Conservation (phyloP, 2,329 filamentous ascomycete species). For the Madurella fahalii region DNA sequence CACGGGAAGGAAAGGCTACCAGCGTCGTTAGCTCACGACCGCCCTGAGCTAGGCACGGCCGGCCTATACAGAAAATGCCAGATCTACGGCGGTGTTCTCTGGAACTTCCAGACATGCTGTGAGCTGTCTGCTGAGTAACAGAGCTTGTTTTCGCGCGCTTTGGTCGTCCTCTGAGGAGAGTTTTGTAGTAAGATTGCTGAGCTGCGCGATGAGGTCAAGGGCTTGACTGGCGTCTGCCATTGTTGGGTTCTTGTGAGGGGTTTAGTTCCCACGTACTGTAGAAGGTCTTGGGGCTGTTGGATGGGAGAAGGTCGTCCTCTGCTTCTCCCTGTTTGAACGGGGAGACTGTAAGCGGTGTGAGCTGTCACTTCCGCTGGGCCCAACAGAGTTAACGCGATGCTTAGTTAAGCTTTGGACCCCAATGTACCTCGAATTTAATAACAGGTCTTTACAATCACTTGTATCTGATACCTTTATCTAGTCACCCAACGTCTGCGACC, state of each 20-base stretch:
- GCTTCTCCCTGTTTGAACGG: background rate
- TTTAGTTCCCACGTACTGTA: too few species aligned
- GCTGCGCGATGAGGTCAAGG: background rate
- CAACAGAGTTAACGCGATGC: background rate
- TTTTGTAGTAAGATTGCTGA: background rate
- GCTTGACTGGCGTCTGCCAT: background rate
- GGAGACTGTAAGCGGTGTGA: background rate
- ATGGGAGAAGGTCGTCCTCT: too few species aligned
- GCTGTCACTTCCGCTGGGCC: background rate
- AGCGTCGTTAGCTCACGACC: background rate
- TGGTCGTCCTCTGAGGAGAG: background rate
- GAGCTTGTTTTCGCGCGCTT: background rate
- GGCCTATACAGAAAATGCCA: background rate
- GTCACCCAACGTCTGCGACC: background rate
- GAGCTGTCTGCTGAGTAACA: background rate
- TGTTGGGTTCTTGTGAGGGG: too few species aligned
- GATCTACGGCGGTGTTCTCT: background rate
- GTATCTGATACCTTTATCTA: background rate
- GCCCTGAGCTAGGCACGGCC: background rate
- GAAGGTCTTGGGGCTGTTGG: too few species aligned
- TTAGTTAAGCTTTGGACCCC: background rate
- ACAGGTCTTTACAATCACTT: background rate
- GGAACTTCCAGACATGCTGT: background rate
- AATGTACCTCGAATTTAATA: background rate
- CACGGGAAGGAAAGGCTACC: background rate